Base-by-base conservation (phyloP, 495 filamentous ascomycete genomes). In the Tuber brumale region DNA sequence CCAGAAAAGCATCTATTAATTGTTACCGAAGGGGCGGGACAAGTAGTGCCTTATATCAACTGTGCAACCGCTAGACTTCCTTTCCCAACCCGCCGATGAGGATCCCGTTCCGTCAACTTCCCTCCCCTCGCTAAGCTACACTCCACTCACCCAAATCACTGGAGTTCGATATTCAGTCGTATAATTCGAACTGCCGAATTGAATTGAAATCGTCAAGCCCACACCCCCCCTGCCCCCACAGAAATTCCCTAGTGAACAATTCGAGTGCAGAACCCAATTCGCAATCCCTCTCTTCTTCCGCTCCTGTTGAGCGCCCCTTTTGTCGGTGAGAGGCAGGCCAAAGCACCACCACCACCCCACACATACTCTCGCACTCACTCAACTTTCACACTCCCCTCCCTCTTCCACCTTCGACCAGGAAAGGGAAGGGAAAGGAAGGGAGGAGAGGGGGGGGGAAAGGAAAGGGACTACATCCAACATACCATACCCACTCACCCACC, bases 21-120 rank as follows among this genome's bases (percentile, higher is more conserved):
- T 66, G 57, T 66, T 66, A 66, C 57, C 57, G 57, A 66, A 66
- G 57, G 57, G 57, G 57, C 57, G 57, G 57, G 57, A 66, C 57
- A 66, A 27, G n/a, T 35, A 27, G 27, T 66, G 57, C 57, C 57
- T 66, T 66, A 66, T 66, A 66, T 66, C 27, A 66, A 66, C 14
- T 35, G 57, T 66, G 57, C 57, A 66, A 66, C 57, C 57, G 57
- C 14, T 12, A 66, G 27, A 31, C 31, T 66, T 35, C 57, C 57
- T 8, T 66, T 14, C 27, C 57, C 57, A 66, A 35, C 57, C 57
- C 57, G 57, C 27, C 27, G 57, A 66, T 66, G 57, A 35, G 57
- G 57, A 66, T 66, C 57, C 57, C 57, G 57, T 66, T 66, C 57
- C 51, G 51, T 61, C n/a, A 14, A 61, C 51, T 27, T 10, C 51